A percentile compares a stretch with the other conserved stretches of the same genome.
These are phyloP conservation scores for Posidonia oceanica DNA, from an alignment of 116 monocot genomes.

Conservation along the genomic window DNA sequence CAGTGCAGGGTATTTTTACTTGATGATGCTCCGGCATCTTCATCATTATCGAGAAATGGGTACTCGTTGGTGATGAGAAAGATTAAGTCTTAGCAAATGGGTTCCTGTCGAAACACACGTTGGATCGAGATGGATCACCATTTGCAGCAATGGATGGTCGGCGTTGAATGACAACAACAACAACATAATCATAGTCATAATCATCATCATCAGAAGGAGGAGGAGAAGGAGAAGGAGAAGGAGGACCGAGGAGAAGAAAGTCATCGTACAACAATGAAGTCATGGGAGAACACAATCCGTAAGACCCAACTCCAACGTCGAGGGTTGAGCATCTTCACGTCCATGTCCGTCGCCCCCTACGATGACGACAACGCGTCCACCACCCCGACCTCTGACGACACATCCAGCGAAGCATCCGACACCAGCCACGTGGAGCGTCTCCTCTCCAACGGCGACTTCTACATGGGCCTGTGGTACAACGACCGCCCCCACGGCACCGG, in stretches of 20 bases:
- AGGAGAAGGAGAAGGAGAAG: background rate
- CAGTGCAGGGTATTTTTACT: background rate
- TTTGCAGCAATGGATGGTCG: background rate
- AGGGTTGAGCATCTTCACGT: slow-evolving; percentile 28
- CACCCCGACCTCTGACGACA: slow-evolving; percentile 2
- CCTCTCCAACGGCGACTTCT: slow-evolving; percentile 43
- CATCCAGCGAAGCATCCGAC: slow-evolving; percentile 1
- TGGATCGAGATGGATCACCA: background rate
- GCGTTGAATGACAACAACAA: background rate
- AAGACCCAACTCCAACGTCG: slow-evolving; percentile 50
- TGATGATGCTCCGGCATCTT: background rate
- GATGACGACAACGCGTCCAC: slow-evolving; percentile 23
- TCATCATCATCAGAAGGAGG: too few relatives aligned
- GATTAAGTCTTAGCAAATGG: background rate
- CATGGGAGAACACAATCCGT: slow-evolving; percentile 42
- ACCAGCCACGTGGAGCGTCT: slow-evolving; percentile 19
- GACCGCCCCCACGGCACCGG: slow-evolving; percentile 36
- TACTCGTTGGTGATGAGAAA: background rate
- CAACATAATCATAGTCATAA: too few relatives aligned
- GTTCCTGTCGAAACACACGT: background rate
- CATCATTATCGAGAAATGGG: background rate
- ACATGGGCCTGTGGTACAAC: slow-evolving; percentile 34
- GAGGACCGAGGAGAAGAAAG: background rate
- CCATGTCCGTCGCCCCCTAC: slow-evolving; percentile 43
- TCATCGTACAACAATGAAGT: slow-evolving; percentile 13